Evolutionary conservation across 371 early-diverging fungal species (phyloP).

Genomic region (Circinella minor): DNA sequence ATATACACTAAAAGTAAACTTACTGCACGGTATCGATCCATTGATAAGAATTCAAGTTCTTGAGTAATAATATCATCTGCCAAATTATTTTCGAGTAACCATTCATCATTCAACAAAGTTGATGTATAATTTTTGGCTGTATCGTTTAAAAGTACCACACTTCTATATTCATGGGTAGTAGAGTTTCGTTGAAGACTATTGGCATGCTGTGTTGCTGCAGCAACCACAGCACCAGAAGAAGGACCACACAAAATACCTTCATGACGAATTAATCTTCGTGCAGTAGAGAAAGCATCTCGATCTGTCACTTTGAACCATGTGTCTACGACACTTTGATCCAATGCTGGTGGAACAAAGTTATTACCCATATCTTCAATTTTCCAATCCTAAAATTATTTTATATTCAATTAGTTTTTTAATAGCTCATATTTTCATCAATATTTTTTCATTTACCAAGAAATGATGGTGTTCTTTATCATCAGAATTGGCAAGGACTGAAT

Average conservation of each 20-base stretch:
- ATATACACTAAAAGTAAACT: not conserved
- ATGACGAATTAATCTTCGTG: constrained; percentile 70
- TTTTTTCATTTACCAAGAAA: constrained; percentile 13
- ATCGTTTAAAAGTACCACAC: constrained; percentile 72
- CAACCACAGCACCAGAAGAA: constrained; percentile 75
- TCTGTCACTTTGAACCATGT: constrained; percentile 76
- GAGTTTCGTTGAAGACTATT: constrained; percentile 25
- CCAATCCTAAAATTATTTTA: constrained; percentile 55
- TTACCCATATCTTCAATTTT: constrained; percentile 80
- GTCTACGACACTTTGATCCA: constrained; percentile 65
- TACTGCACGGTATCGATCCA: constrained; percentile 73
- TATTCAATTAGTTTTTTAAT: not conserved
- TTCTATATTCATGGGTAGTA: constrained; percentile 31
- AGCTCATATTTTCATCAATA: not conserved
- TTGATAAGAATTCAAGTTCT: constrained; percentile 64
- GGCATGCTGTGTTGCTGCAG: constrained; percentile 66
- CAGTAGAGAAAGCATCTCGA: constrained; percentile 73
- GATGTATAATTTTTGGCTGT: constrained; percentile 71
- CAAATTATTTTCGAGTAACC: constrained; percentile 76
- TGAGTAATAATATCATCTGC: constrained; percentile 66
- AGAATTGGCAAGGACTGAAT: constrained; percentile 54
- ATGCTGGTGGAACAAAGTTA: constrained; percentile 64
- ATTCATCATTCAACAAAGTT: constrained; percentile 77
- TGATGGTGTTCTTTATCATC: not conserved
- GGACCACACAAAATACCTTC: constrained; percentile 76